Percentiles rank a stretch among this genome's conserved stretches.
phyloP scores from a whole-genome alignment of 306 rosid genomes.

The Betula pendula region DNA sequence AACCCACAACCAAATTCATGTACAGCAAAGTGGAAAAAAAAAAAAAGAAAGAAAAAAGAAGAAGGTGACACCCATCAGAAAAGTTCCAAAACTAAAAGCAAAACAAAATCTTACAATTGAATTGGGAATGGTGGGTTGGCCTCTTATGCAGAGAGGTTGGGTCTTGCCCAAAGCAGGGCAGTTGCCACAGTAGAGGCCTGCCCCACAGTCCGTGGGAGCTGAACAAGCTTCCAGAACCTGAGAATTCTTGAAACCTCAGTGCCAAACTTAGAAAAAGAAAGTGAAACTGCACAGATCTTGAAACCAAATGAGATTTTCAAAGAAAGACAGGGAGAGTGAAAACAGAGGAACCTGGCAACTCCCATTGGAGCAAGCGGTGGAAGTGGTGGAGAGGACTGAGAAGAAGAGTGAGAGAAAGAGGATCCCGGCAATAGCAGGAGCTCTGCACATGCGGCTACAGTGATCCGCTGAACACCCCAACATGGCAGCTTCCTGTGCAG shows the following conservation, averaged over 20 bases:
- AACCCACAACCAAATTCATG: background rate
- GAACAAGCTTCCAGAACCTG: conserved; percentile 84
- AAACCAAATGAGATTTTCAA: background rate
- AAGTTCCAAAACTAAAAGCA: background rate
- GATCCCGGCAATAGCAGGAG: conserved; percentile 29
- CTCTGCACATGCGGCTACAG: conserved; percentile 42
- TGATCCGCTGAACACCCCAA: conserved; percentile 37
- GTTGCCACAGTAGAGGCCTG: conserved; percentile 85
- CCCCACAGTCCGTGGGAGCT: conserved; percentile 63
- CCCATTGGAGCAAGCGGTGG: conserved; percentile 66
- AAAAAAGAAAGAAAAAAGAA: background rate
- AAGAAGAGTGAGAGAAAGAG: conserved; percentile 36
- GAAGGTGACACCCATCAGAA: background rate
- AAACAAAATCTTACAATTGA: conserved; percentile 51
- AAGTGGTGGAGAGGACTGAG: conserved; percentile 36
- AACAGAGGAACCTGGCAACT: conserved; percentile 66
- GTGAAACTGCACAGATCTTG: conserved; percentile 31
- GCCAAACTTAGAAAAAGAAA: conserved; percentile 17
- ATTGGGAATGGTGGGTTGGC: conserved; percentile 63
- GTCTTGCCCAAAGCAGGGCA: conserved; percentile 72
- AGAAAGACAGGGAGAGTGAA: background rate
- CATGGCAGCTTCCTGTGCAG: conserved; percentile 50
- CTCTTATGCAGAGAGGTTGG: conserved; percentile 76
- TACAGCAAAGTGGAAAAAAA: background rate
- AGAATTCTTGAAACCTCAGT: conserved; percentile 23